These are phyloP conservation scores for Pleurostoma richardsiae DNA, from an alignment of 2,329 filamentous ascomycete species.

Conservation along the genomic window DNA sequence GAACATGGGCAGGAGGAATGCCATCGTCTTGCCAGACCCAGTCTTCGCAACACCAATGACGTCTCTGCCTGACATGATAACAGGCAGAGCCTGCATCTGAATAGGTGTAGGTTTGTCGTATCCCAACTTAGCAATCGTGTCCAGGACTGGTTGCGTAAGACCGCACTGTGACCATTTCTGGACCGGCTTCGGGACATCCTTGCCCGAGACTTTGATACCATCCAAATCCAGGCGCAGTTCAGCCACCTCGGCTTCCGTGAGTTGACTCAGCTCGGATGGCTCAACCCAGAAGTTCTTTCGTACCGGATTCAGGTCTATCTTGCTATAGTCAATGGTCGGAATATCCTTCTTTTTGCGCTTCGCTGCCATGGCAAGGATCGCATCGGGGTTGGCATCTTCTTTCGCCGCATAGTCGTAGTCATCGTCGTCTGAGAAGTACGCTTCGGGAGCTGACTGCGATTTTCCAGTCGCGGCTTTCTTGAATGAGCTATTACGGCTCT, in stretches of 20 bases:
- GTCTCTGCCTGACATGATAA: constrained; percentile 93
- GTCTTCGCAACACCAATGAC: constrained; percentile 97
- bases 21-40: constrained; percentile 94
- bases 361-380: constrained; percentile 47
- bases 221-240: constrained; percentile 83
- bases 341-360: constrained; percentile 93
- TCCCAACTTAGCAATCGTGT: constrained; percentile 75
- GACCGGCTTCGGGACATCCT: constrained; percentile 87
- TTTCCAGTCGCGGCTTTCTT: constrained; percentile 34
- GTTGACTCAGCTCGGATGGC: constrained; percentile 73
- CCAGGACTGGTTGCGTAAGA: constrained; percentile 77
- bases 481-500: constrained; percentile 10
- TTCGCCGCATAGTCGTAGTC: constrained; percentile 56
- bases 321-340: constrained; percentile 80
- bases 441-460: constrained; percentile 65
- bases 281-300: constrained; percentile 95
- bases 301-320: constrained; percentile 79
- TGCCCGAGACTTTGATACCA: constrained; percentile 88
- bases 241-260: constrained; percentile 79
- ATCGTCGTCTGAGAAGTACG: constrained; percentile 87
- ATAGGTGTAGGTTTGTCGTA: constrained; percentile 91
- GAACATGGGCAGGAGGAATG: constrained; percentile 95
- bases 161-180: constrained; percentile 97
- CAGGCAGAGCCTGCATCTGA: constrained; percentile 89
- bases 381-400: constrained; percentile 39